Base-by-base conservation (phyloP, 257 asterid species). In the Rauvolfia tetraphylla region DNA sequence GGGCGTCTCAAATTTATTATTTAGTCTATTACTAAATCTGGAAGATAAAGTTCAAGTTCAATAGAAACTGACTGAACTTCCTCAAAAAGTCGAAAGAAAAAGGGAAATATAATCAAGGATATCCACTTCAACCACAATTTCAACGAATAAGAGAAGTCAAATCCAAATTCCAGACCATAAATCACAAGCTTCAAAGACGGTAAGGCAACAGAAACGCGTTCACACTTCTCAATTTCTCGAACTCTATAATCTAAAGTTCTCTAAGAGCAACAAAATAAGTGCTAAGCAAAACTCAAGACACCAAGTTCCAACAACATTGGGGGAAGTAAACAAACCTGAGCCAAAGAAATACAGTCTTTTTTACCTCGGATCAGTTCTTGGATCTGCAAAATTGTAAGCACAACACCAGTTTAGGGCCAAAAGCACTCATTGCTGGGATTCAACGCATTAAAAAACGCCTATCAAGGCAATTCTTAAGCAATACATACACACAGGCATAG, bases 251-350 rank as follows among this genome's bases (percentile, higher is more conserved):
- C 75, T 56, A 71, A 70, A 49, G 74, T n/a, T n/a, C n/a, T n/a
- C n/a, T 31, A 75, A 34, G 66, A 54, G 57, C 76, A 81, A 73
- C 17, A 79, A 39, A 67, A 68, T 76, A 61, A 80, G 29, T 31
- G 23, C 20, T 5, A 46, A 46, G 14, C 51, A 46, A n/a, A 46
- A 76, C 29, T 42, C 58, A 67, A 66, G 62, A 63, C 72, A 74
- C 71, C 74, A 76, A 78, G 75, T 62, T 59, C 38, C 13, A 46
- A 72, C 83, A 77, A 76, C 84, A 80, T 85, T 65, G 88, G 84
- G 82, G 76, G 79, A 77, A 90, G 87, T 80, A 76, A 85, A 90
- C 85, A 91, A 88, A 95, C 99, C 98, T 95, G 99, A 83, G 97
- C 98, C 76, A 95, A 84, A 80, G 99, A 95, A 79, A 91, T 83